Base-by-base conservation (phyloP, 257 asterid genomes). In the Lavandula angustifolia region DNA sequence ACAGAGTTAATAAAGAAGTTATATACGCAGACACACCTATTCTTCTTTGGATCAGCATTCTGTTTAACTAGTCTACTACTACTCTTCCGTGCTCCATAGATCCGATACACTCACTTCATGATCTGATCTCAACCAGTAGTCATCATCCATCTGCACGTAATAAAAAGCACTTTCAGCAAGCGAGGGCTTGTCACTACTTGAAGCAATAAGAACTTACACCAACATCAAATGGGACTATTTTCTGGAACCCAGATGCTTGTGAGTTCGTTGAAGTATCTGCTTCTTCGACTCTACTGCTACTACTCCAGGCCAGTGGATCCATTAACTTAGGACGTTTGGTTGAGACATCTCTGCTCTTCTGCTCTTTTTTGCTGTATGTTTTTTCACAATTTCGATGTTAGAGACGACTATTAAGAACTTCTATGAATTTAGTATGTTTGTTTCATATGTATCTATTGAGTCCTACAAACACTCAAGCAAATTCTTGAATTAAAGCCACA, bases 61-160 rank as follows among this genome's bases (percentile, higher is more conserved):
- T 51, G 22, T 41, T 54, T 37, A 41, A 41, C 38, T 17, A 51
- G 50, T 31, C n/a, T n/a, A 40, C 73, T 57, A 80, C 38, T 52
- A 60, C 58, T 70, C 65, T 50, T 79, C 79, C 7, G 64, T n/a
- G 61, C 85, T 73, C 97, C 97, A 91, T 38, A 91, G 70, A 49
- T 81, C 81, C 0, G 86, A 82, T 22, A 76, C 69, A 17, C 84
- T 76, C 43, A 69, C 76, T 48, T 72, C 78, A 57, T 56, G 38
- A 52, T 85, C 87, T 7, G 92, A 79, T 64, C 50, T 78, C 78
- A 91, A 72, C 97, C 97, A 85, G 67, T 91, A 91, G 73, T 84
- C 97, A 60, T 78, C 77, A 35, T 81, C 83, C 44, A 62, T 62
- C 97, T 91, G 84, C 80, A 76, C 6, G 47, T 3, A 66, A 22